These are phyloP conservation scores for Tanacetum coccineum DNA, from an alignment of 129 eudicot species.

Conservation along the genomic window DNA sequence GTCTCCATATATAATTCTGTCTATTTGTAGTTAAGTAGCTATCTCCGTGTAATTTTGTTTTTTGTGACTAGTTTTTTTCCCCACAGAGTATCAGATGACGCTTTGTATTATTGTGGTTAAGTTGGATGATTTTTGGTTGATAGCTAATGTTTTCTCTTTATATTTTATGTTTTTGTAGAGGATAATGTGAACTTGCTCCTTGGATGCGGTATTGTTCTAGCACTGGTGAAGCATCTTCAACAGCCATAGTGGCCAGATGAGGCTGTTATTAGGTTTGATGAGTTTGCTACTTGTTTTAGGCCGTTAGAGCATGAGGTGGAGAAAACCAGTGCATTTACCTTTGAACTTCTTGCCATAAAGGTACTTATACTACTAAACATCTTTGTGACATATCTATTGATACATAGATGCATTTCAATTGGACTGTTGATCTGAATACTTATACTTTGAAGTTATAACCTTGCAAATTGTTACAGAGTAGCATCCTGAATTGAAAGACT, in stretches of 20 bases:
- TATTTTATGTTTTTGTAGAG: slow-evolving; percentile 48
- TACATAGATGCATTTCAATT: background rate
- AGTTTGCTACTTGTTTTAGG: slow-evolving; percentile 30
- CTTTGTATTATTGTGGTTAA: background rate
- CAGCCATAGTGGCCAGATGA: slow-evolving; percentile 43
- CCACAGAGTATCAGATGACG: background rate
- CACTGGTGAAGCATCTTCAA: slow-evolving; percentile 61
- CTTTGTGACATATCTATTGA: background rate
- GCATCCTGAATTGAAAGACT: background rate
- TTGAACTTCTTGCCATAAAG: slow-evolving; percentile 91
- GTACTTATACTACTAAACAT: slow-evolving; percentile 31
- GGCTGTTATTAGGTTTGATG: slow-evolving; percentile 23
- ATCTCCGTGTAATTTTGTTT: slow-evolving; percentile 10
- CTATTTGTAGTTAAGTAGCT: background rate
- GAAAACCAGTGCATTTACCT: slow-evolving; percentile 86
- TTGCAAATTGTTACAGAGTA: slow-evolving; percentile 10
- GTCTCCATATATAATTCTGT: background rate
- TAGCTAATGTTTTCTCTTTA: slow-evolving; percentile 19
- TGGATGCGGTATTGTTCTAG: slow-evolving; percentile 69
- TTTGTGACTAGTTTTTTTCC: background rate
- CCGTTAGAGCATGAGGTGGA: slow-evolving; percentile 81
- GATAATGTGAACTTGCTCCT: slow-evolving; percentile 69
- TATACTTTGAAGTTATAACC: background rate
- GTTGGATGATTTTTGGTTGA: slow-evolving; percentile 9
- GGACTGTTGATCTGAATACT: background rate